These are phyloP conservation scores for Solanum chmielewskii DNA, from an alignment of 257 asterid genomes.

Conservation along the genomic window DNA sequence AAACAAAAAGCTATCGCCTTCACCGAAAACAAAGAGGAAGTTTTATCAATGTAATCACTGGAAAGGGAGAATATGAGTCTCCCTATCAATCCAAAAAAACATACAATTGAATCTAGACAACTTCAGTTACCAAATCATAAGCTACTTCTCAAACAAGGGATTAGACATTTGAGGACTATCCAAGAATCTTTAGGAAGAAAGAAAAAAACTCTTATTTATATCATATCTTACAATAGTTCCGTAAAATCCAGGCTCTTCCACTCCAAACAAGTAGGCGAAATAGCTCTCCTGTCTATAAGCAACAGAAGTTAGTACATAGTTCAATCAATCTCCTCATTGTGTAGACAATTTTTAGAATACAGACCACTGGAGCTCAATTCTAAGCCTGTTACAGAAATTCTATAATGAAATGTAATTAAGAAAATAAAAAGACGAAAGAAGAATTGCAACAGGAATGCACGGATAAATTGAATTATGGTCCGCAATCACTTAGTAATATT, in stretches of 20 bases:
- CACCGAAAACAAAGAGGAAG: not conserved
- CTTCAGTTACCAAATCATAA: not conserved
- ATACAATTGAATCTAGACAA: not conserved
- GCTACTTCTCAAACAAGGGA: not conserved
- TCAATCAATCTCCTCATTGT: not conserved
- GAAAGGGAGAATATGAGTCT: not conserved
- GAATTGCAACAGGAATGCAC: not conserved
- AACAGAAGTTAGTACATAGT: conserved; percentile 5
- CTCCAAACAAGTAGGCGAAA: conserved; percentile 95
- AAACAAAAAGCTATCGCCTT: not conserved
- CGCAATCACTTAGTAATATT: not conserved
- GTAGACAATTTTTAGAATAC: not conserved
- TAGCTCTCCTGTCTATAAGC: conserved; percentile 87
- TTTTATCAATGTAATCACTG: not conserved
- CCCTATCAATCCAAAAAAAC: not conserved
- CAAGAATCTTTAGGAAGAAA: not conserved
- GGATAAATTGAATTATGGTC: not conserved
- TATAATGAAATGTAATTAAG: not conserved
- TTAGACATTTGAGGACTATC: not conserved
- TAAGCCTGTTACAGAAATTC: not conserved
- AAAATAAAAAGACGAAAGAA: not conserved
- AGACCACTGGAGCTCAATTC: not conserved
- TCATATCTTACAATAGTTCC: conserved; percentile 78
- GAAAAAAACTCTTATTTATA: not conserved
- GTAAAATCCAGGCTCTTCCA: conserved; percentile 87